These are phyloP conservation scores for Debaryomyces tyrocola DNA, from an alignment of 805 yeast species.

Conservation along the genomic window DNA sequence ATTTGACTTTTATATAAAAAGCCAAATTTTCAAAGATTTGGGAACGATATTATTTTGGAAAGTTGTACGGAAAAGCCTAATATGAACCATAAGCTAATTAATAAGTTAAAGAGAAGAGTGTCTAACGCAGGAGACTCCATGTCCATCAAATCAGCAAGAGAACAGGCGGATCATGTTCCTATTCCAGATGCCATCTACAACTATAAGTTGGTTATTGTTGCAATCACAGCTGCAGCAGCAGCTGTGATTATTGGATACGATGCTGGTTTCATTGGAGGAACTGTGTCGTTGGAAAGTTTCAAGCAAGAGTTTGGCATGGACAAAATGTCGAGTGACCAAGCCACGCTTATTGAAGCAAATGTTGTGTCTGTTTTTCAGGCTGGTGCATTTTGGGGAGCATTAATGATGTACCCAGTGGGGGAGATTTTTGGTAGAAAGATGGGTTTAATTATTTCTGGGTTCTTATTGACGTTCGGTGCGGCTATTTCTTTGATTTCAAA, in stretches of 20 bases:
- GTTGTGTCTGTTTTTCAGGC: constrained; percentile 52
- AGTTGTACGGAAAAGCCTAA: not conserved
- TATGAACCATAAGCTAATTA: not conserved
- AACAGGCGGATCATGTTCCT: not conserved
- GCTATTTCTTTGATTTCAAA: constrained; percentile 40
- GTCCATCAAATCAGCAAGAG: constrained; percentile 6
- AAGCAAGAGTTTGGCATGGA: constrained; percentile 44
- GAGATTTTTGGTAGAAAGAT: constrained; percentile 39
- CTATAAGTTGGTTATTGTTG: constrained; percentile 40
- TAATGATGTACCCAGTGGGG: constrained; percentile 44
- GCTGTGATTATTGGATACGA: constrained; percentile 56
- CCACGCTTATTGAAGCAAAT: constrained; percentile 33
- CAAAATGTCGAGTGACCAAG: constrained; percentile 20
- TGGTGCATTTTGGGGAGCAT: constrained; percentile 51
- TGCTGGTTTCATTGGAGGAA: constrained; percentile 57
- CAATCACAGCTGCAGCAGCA: constrained; percentile 48
- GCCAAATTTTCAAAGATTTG: too few relatives aligned
- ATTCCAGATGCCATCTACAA: constrained; percentile 46
- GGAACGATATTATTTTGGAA: too few relatives aligned
- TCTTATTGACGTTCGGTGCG: constrained; percentile 43
- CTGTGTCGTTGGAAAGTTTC: constrained; percentile 47
- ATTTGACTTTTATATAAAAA: too few relatives aligned
- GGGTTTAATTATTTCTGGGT: constrained; percentile 40
- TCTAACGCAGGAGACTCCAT: constrained; percentile 6
- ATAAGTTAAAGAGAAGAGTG: constrained; percentile 1